These are phyloP conservation scores for Scheffersomyces quercinus DNA, from an alignment of 1,139 yeast genomes.

Conservation along the genomic window DNA sequence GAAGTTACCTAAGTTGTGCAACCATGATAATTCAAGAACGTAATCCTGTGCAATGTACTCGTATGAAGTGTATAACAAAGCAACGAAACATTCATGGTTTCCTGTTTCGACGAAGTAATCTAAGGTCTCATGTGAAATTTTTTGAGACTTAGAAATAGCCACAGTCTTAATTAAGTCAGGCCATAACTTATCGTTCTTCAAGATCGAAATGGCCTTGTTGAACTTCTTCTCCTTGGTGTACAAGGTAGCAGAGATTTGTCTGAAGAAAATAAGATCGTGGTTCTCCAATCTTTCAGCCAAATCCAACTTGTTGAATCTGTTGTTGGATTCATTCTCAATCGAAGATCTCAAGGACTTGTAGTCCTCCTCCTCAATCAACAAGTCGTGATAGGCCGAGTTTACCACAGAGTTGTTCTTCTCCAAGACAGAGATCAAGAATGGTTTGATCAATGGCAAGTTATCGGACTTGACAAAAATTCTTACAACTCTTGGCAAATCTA, in stretches of 20 bases:
- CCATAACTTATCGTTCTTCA: slow-evolving; percentile 94
- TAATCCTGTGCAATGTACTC: slow-evolving; percentile 78
- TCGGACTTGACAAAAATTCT: slow-evolving; percentile 94
- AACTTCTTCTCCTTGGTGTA: slow-evolving; percentile 94
- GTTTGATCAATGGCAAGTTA: slow-evolving; percentile 92
- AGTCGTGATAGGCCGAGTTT: slow-evolving; percentile 91
- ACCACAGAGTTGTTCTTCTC: slow-evolving; percentile 89
- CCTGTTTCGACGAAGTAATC: slow-evolving; percentile 96
- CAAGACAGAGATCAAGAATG: slow-evolving; percentile 89
- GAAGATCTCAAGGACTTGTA: slow-evolving; percentile 85
- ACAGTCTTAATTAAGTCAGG: slow-evolving; percentile 92
- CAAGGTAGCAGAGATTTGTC: slow-evolving; percentile 92
- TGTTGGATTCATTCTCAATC: slow-evolving; percentile 76
- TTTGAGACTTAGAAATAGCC: slow-evolving; percentile 73
- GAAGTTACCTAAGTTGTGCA: slow-evolving; percentile 73
- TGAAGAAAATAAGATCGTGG: slow-evolving; percentile 86
- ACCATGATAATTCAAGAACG: slow-evolving; percentile 89
- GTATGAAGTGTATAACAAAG: slow-evolving; percentile 84
- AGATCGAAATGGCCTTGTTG: slow-evolving; percentile 82
- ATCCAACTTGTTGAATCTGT: slow-evolving; percentile 88
- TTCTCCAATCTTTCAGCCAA: slow-evolving; percentile 91
- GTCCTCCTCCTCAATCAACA: slow-evolving; percentile 95
- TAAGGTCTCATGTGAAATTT: slow-evolving; percentile 85
- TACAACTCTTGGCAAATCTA: slow-evolving; percentile 93
- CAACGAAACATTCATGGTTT: slow-evolving; percentile 93